Base-by-base conservation (phyloP, 257 asterid species). In the Marsdenia floribunda region DNA sequence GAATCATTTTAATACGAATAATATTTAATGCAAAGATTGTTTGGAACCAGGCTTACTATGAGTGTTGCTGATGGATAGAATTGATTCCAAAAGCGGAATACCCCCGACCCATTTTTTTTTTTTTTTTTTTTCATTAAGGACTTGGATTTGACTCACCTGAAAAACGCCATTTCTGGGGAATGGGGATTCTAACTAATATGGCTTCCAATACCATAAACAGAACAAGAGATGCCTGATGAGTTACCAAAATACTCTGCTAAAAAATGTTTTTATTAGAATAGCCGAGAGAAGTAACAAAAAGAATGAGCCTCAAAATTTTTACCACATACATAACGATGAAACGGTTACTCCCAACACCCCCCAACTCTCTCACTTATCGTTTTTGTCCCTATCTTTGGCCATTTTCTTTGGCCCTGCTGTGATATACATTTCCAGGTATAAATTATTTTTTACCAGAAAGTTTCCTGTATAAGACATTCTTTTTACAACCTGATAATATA, bases 401-500 rank as follows among this genome's bases (percentile, higher is more conserved):
- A 19, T 6, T 33, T 11, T 37, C 19, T 15, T 53, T 40, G 46
- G 42, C 33, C 66, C 52, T 71, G 44, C 22, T 2, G 2, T 35
- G 80, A 76, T 59, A 33, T 42, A 71, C 69, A 75, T 53, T 24
- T 46, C 67, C 61, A 35, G 9, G 55, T 75, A 71, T 29, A 63
- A 24, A 18, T 12, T 46, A 50, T 22, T 46, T 33, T 63, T 58
- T 44, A 52, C 42, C 29, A 29, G 44, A 15, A n/a, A 38, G 33
- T 61, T 38, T 79, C 42, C 67, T 35, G 37, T 71, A 40, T 71
- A 18, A 14, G 18, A 65, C 59, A 73, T 71, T n/a, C 50, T 71
- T 57, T 71, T 47, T 80, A 80, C 83, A 80, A 38, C n/a, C 53
- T n/a, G 52, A 79, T 58, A 8, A 40, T n/a, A 57, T 44, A 10